Base-by-base conservation (phyloP, 768 basidiomycete species). In the Termitomyces sp. region DNA sequence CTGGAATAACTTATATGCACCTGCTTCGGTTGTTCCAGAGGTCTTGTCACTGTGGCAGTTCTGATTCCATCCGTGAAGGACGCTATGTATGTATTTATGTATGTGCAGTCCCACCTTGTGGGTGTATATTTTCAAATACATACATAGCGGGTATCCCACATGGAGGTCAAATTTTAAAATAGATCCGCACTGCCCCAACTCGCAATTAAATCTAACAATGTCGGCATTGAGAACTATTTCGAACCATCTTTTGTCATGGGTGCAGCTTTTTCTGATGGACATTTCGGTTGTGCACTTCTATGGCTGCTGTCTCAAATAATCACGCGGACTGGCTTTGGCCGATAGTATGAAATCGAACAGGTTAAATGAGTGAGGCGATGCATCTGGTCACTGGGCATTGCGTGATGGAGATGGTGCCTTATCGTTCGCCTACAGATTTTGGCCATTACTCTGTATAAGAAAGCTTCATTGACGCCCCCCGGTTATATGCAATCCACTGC, bases 131-230 rank as follows among this genome's bases (percentile, higher is more conserved):
- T 48, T 49, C 32, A 35, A 32, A 22, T 32, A 35, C 40, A 20
- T 3, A 33, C 40, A 20, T 3, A 33, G 8, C 22, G 22, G 5
- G 18, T 50, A 6, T 20, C 14, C 49, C 49, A 35, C 20, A 33
- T 50, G 49, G 28, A 30, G 3, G 30, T 85, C 63, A 88, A 94
- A 73, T 90, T 48, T 24, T 18, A 28, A 26, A 22, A 35, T 48
- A 28, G n/a, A 28, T 22, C 55, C 38, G 35, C 24, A 35, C 38
- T 26, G 47, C 56, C 56, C 33, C 42, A 57, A 57, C 35, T 51
- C 47, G 55, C 48, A 32, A 18, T 18, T 48, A 8, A 47, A 47
- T 30, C 32, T 20, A 32, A 32, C 16, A 22, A 50, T 30, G 48
- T 43, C 35, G 47, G 20, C 24, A 26, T 47, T 24, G 43, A 53